Base-by-base conservation (phyloP, 2,329 filamentous ascomycete genomes). In the Paecilomyces fulvus region DNA sequence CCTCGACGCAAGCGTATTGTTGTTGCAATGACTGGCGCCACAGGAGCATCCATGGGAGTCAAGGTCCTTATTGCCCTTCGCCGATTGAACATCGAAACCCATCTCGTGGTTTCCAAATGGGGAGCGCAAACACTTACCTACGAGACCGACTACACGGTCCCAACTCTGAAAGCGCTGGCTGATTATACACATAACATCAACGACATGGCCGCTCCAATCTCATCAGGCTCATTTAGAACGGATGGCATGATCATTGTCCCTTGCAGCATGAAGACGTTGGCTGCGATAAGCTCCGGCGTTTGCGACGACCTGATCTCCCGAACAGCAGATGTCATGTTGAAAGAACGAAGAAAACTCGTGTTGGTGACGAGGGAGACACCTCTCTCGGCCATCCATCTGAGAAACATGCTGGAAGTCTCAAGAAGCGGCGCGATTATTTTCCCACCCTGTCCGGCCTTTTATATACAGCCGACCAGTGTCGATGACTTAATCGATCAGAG, bases 11-110 rank as follows among this genome's bases (percentile, higher is more conserved):
- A 58, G n/a, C 60, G 68, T 8, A 78, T 80, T 52, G 70, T 80
- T 1, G 70, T 80, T 6, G 79, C 71, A 20, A 75, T 81, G 49
- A 80, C 79, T 1, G 79, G 78, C 2, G 78, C 79, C 0, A 80
- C 79, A 0, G 78, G 79, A 2, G 69, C 77, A 1, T 63, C 71
- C 1, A 67, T 75, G 6, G 78, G 70, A 1, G 76, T 80, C 55
- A 72, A 71, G 14, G 61, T 73, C 0, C 73, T 80, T 3, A 64
- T 69, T 7, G 65, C 68, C 2, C 71, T 81, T 0, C 73, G 73
- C 1, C 59, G 62, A 0, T 69, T 79, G 10, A 67, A 74, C n/a
- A 62, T 79, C 14, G 78, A 80, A 64, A 79, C 77, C 0, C 75
- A 79, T 56, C 69, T 78, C 2, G 68, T 80, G 8, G 72, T 81